Evolutionary conservation across 495 filamentous ascomycete genomes (phyloP), one percentile per base, ranked within the genome.

Genomic region (Hyphodiscus hymeniophilus): DNA sequence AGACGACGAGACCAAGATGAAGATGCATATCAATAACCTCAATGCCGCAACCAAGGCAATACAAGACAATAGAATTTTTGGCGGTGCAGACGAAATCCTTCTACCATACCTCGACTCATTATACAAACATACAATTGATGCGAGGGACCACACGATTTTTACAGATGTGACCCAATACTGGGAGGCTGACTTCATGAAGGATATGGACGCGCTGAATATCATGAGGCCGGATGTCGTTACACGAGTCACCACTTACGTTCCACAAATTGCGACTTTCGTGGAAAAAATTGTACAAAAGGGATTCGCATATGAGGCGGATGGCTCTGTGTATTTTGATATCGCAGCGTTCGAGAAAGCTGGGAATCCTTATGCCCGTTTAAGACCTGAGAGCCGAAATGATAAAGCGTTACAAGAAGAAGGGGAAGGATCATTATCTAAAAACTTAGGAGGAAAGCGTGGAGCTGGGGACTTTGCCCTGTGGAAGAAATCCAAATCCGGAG

Each of bases 271-370:
- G 18, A 13, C 17, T 30, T 51, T 60, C 26, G 85, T 94, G 4
- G 73, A 87, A 55, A 74, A 72, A 45, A 82, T 98, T 35, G 73
- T 95, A 11, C 58, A 80, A n/a, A 94, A 94, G 57, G 81, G 82
- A 0, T 96, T 87, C 55, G 92, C 81, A 3, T 98, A 98, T 59
- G 85, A 88, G 33, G 67, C 79, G 2, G 83, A 92, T 50, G 88
- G 88, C 0, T 92, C 86, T 0, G 89, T 98, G 2, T 98, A 96
- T 65, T 97, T 96, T 48, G 91, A 96, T 54, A 96, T 94, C 52
- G 67, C 71, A 2, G 79, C 87, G 0, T 97, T 95, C 56, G 92
- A 98, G 57, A 75, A 76, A 17, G 81, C 77, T 0, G 87, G 91
- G 0, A 85, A 92, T 60, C 73, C 75, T 1, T 98, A 96, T 54